These are phyloP conservation scores for Schwanniomyces sp. DNA, from an alignment of 805 yeast species.

Conservation along the genomic window DNA sequence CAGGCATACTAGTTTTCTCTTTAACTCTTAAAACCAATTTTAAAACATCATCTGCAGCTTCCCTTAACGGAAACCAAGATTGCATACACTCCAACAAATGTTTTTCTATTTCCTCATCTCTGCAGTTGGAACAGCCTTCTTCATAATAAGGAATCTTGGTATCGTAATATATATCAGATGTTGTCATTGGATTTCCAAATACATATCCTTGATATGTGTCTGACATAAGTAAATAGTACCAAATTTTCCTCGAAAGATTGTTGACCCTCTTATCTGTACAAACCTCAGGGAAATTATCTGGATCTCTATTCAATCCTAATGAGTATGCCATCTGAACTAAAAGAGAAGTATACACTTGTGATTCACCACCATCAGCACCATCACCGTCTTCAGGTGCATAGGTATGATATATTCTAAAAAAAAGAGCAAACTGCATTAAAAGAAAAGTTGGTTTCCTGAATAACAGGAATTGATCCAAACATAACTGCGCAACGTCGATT, in stretches of 20 bases:
- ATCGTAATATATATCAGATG: slow-evolving; percentile 45
- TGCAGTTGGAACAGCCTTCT: slow-evolving; percentile 36
- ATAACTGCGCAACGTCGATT: slow-evolving; percentile 51
- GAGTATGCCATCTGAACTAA: slow-evolving; percentile 39
- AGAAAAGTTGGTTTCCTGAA: slow-evolving; percentile 34
- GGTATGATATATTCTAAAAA: slow-evolving; percentile 26
- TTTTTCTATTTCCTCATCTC: slow-evolving; percentile 42
- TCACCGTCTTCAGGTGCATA: slow-evolving; percentile 44
- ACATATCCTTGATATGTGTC: slow-evolving; percentile 48
- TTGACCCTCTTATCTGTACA: slow-evolving; percentile 25
- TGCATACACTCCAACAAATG: slow-evolving; percentile 15
- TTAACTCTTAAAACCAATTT: slow-evolving; percentile 40
- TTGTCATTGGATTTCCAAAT: slow-evolving; percentile 48
- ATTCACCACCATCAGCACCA: slow-evolving; percentile 40
- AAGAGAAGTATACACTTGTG: slow-evolving; percentile 24
- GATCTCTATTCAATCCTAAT: slow-evolving; percentile 42
- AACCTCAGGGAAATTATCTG: slow-evolving; percentile 26
- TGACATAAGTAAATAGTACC: slow-evolving; percentile 49
- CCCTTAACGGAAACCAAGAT: slow-evolving; percentile 2
- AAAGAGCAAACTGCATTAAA: slow-evolving; percentile 30
- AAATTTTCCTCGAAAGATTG: slow-evolving; percentile 56
- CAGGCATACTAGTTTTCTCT: slow-evolving; percentile 33
- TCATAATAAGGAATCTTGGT: slow-evolving; percentile 48
- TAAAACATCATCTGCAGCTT: slow-evolving; percentile 31
- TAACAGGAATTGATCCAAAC: slow-evolving; percentile 55